Conservation (phyloP, 2,329 filamentous ascomycete species). For the Sporothrix dimorphospora region DNA sequence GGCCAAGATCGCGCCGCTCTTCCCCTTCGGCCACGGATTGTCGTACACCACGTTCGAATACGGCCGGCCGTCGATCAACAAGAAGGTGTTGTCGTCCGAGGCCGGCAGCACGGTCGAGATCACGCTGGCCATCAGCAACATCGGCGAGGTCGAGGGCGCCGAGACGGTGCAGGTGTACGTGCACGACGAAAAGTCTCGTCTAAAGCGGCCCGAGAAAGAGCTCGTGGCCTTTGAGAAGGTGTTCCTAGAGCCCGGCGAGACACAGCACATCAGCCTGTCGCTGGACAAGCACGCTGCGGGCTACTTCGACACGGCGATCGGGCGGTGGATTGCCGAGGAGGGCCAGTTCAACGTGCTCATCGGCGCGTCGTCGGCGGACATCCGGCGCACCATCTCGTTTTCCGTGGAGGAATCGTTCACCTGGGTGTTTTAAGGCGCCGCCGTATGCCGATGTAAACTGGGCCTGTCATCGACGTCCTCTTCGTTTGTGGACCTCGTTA, state of each 20-base stretch:
- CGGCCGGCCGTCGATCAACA: slow-evolving; percentile 46
- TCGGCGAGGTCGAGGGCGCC: slow-evolving; percentile 57
- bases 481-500: neutral
- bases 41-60: slow-evolving; percentile 73
- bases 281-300: slow-evolving; percentile 57
- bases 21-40: slow-evolving; percentile 74
- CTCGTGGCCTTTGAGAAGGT: slow-evolving; percentile 71
- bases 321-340: slow-evolving; percentile 68
- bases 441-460: neutral
- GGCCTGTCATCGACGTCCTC: neutral
- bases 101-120: slow-evolving; percentile 45
- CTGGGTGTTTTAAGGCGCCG: slow-evolving; percentile 58
- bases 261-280: slow-evolving; percentile 50
- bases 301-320: slow-evolving; percentile 64
- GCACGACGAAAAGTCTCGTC: slow-evolving; percentile 61
- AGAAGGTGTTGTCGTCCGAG: slow-evolving; percentile 48
- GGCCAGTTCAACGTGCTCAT: slow-evolving; percentile 64
- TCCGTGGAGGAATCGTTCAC: slow-evolving; percentile 66
- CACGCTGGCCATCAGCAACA: slow-evolving; percentile 56
- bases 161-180: slow-evolving; percentile 73
- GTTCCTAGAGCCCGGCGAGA: slow-evolving; percentile 59
- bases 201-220: slow-evolving; percentile 72
- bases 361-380: slow-evolving; percentile 65
- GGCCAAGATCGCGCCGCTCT: slow-evolving; percentile 60
- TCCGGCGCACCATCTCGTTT: slow-evolving; percentile 56